Conservation (phyloP, 371 early-diverging fungal genomes). For the Mortierella sp. region DNA sequence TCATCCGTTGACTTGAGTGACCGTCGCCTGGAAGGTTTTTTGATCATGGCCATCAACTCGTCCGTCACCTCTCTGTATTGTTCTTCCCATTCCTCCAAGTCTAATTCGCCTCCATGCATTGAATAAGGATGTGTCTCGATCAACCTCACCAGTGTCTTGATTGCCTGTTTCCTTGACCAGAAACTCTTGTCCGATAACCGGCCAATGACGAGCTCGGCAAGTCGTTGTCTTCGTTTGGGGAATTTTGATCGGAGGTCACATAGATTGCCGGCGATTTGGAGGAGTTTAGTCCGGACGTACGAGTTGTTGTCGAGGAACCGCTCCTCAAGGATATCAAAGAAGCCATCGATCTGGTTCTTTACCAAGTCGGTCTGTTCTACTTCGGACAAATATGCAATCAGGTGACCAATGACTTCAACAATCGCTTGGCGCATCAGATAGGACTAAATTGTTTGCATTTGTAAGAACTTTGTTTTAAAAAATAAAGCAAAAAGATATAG, state of each 20-base stretch:
- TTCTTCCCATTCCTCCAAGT: slow-evolving; percentile 70
- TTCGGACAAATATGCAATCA: slow-evolving; percentile 78
- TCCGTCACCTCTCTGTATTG: slow-evolving; percentile 68
- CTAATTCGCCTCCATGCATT: slow-evolving; percentile 87
- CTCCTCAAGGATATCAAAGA: slow-evolving; percentile 91
- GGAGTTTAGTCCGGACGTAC: slow-evolving; percentile 84
- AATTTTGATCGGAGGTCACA: slow-evolving; percentile 79
- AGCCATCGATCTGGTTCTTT: slow-evolving; percentile 70
- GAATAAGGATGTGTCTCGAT: slow-evolving; percentile 90
- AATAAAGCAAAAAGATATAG: background rate
- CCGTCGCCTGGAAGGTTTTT: slow-evolving; percentile 29
- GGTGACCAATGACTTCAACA: slow-evolving; percentile 86
- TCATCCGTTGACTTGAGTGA: slow-evolving; percentile 23
- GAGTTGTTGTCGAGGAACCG: slow-evolving; percentile 88
- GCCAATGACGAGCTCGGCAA: slow-evolving; percentile 76
- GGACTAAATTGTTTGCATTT: slow-evolving; percentile 71
- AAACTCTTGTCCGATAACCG: slow-evolving; percentile 92
- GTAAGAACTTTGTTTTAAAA: too few species aligned
- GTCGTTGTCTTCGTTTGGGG: slow-evolving; percentile 82
- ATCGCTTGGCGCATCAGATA: slow-evolving; percentile 86
- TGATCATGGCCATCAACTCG: slow-evolving; percentile 69
- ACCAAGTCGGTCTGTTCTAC: slow-evolving; percentile 67
- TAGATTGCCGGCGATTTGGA: slow-evolving; percentile 87
- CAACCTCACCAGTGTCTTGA: slow-evolving; percentile 80
- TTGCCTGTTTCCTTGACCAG: slow-evolving; percentile 88